Percentiles rank a stretch among this genome's conserved stretches.
phyloP scores from a whole-genome alignment of 768 basidiomycete genomes.

The Leccinellum rugosiceps region DNA sequence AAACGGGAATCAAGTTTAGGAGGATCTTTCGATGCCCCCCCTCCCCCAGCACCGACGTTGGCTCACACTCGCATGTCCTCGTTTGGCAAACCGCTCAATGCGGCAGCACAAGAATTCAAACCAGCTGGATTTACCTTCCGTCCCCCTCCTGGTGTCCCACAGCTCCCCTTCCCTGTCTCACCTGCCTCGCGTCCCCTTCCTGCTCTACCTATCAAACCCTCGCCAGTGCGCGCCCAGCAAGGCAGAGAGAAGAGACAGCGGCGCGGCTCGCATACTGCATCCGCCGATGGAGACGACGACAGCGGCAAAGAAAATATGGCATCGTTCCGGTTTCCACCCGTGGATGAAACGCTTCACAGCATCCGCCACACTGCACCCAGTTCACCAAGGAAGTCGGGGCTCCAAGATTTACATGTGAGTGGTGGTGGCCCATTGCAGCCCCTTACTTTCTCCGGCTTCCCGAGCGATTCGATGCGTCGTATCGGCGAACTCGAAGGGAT shows the following conservation, averaged over 20 bases:
- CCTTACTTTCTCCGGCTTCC: conserved; percentile 69
- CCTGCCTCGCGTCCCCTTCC: conserved; percentile 40
- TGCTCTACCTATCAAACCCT: conserved; percentile 29
- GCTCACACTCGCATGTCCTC: conserved; percentile 42
- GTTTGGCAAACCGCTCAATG: conserved; percentile 70
- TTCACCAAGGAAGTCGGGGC: conserved; percentile 33
- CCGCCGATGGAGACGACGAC: conserved; percentile 42
- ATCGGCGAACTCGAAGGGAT: conserved; percentile 10
- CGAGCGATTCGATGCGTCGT: conserved; percentile 33
- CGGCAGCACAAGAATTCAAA: conserved; percentile 78
- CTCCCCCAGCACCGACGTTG: conserved; percentile 36
- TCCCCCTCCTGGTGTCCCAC: conserved; percentile 63
- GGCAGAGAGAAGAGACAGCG: conserved; percentile 81
- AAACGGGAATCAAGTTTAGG: conserved; percentile 35
- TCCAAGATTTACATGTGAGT: conserved; percentile 15
- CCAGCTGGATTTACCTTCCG: conserved; percentile 75
- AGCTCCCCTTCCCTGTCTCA: conserved; percentile 39
- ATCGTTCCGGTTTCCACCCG: conserved; percentile 73
- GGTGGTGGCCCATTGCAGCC: conserved; percentile 33
- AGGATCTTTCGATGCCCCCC: conserved; percentile 26
- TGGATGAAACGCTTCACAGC: conserved; percentile 47
- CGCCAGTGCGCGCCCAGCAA: conserved; percentile 40
- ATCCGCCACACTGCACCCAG: conserved; percentile 46
- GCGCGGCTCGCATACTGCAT: conserved; percentile 41
- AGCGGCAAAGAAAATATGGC: conserved; percentile 58